A percentile compares a stretch with the other conserved stretches of the same genome.
Evolutionary conservation across 257 asterid species (phyloP).

Genomic region (Fraxinus quadrangulata): DNA sequence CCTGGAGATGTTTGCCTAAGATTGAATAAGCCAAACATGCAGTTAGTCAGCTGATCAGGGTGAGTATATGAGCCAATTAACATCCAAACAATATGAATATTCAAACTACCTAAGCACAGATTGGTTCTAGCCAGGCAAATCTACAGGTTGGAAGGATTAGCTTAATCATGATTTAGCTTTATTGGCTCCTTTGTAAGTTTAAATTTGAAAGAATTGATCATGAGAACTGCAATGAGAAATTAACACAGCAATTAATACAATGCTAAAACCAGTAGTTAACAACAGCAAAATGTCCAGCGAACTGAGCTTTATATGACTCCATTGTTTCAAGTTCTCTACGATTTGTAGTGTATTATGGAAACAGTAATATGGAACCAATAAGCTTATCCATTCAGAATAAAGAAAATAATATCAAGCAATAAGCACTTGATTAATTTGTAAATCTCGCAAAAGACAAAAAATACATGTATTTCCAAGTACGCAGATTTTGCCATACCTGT

Average conservation of each 20-base stretch:
- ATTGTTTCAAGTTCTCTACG: neutral
- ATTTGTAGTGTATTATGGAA: neutral
- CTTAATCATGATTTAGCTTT: conserved; percentile 4
- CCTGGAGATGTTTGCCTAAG: neutral
- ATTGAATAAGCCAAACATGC: neutral
- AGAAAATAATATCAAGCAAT: conserved; percentile 4
- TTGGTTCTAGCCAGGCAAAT: conserved; percentile 14
- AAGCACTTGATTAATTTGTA: conserved; percentile 5
- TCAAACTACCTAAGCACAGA: conserved; percentile 19
- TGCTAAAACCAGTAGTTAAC: conserved; percentile 2
- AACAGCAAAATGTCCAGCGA: conserved; percentile 16
- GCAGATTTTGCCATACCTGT: conserved; percentile 52
- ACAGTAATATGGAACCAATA: neutral
- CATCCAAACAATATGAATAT: conserved; percentile 20
- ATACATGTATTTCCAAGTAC: conserved; percentile 1
- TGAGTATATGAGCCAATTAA: conserved; percentile 1
- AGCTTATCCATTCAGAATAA: conserved; percentile 4
- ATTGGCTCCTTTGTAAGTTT: neutral
- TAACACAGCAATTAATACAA: neutral
- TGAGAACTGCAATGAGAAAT: conserved; percentile 7
- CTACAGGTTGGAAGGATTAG: conserved; percentile 12
- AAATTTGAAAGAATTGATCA: conserved; percentile 20
- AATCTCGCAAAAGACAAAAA: conserved; percentile 8
- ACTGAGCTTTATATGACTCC: conserved; percentile 3
- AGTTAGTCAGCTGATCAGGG: neutral